These are phyloP conservation scores for Caryocar brasiliense DNA, from an alignment of 441 rosid species.

Conservation along the genomic window DNA sequence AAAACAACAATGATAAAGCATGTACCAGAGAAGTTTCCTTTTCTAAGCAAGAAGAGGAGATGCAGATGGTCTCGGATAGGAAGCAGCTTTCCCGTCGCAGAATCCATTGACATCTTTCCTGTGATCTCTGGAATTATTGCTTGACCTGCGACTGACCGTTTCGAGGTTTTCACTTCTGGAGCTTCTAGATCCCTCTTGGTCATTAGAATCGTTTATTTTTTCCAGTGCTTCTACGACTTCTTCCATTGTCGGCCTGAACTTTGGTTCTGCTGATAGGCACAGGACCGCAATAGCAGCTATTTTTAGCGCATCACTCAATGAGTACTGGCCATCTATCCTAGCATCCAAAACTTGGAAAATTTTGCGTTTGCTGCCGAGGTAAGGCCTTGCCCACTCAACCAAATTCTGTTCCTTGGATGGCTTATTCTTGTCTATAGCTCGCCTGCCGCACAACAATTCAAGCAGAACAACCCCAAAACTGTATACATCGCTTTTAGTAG, in stretches of 20 bases:
- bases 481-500: slow-evolving; percentile 67
- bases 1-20: not conserved
- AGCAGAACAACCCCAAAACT: slow-evolving; percentile 87
- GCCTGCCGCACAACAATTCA: slow-evolving; percentile 65
- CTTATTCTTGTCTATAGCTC: slow-evolving; percentile 63
- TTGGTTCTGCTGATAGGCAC: slow-evolving; percentile 60
- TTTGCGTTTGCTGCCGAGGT: slow-evolving; percentile 56
- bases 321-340: slow-evolving; percentile 60
- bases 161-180: slow-evolving; percentile 2
- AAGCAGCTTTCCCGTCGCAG: slow-evolving; percentile 9
- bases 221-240: slow-evolving; percentile 49
- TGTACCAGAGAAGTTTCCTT: not conserved
- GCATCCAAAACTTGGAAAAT: slow-evolving; percentile 56
- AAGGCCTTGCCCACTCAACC: slow-evolving; percentile 83
- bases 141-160: slow-evolving; percentile 9
- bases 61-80: slow-evolving; percentile 24
- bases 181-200: slow-evolving; percentile 5
- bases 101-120: slow-evolving; percentile 1
- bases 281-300: slow-evolving; percentile 45
- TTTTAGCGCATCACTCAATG: slow-evolving; percentile 37
- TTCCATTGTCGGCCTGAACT: slow-evolving; percentile 50
- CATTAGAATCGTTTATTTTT: slow-evolving; percentile 32
- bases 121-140: slow-evolving; percentile 7
- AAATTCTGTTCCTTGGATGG: slow-evolving; percentile 64
- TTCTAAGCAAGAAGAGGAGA: slow-evolving; percentile 19